phyloP scores from a whole-genome alignment of 2,329 filamentous ascomycete species.

The Epichloe gansuensis region DNA sequence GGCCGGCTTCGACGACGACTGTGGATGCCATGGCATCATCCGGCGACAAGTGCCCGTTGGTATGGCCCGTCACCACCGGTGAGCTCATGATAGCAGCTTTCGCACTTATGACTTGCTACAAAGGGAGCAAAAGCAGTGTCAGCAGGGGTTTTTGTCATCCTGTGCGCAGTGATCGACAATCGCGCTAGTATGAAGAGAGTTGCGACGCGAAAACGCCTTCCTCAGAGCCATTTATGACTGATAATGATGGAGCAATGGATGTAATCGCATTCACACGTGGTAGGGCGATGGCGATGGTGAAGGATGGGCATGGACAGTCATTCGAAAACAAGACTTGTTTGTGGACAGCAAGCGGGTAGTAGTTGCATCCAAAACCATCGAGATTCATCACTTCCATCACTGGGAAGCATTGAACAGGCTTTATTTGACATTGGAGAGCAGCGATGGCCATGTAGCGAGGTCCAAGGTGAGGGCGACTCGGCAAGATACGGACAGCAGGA shows the following conservation, averaged over 20 bases:
- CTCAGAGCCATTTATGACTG: constrained; percentile 8
- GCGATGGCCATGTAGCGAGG: constrained; percentile 23
- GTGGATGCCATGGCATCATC: constrained; percentile 31
- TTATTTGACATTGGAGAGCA: constrained; percentile 15
- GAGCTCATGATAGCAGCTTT: constrained; percentile 52
- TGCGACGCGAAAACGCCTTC: constrained; percentile 18
- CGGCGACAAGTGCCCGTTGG: constrained; percentile 55
- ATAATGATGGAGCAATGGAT: constrained; percentile 21
- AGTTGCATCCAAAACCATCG: constrained; percentile 21
- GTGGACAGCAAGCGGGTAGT: constrained; percentile 11
- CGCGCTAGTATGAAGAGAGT: constrained; percentile 10
- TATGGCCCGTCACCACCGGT: constrained; percentile 47
- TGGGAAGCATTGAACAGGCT: constrained; percentile 13
- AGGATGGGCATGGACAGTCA: constrained; percentile 33
- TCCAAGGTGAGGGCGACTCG: constrained; percentile 23
- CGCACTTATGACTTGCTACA: constrained; percentile 42
- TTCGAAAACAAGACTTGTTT: constrained; percentile 21
- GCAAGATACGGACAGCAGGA: constrained; percentile 25
- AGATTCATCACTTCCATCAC: constrained; percentile 25
- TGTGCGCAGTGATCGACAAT: constrained; percentile 10
- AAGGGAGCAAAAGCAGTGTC: constrained; percentile 23
- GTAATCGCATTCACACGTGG: constrained; percentile 31
- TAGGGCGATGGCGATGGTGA: constrained; percentile 33
- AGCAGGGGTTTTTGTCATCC: constrained; percentile 15
- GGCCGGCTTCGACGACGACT: constrained; percentile 23